Evolutionary conservation across 345 rosid species (phyloP), one percentile per base, ranked within the genome.

Genomic region (Conringia planisiliqua): DNA sequence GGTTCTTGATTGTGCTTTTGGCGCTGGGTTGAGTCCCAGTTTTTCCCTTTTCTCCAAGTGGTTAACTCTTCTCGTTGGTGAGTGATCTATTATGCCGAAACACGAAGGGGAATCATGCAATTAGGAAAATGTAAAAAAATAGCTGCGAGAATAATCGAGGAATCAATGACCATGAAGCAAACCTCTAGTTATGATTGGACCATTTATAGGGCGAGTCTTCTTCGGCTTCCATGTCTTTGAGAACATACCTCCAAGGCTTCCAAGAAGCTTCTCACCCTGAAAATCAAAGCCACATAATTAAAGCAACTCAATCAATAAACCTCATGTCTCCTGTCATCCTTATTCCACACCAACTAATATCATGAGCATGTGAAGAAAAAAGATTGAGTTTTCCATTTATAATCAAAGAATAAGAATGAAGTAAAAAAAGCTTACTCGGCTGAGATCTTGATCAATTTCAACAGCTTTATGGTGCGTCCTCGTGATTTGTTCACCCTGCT

Each of bases 211-310:
- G 66, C 83, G 92, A 62, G 85, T 86, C 86, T 86, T 95, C 83
- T 90, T 92, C 5, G 97, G 98, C 81, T 92, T 95, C 99, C 99
- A 95, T 5, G 91, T 90, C 82, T 42, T 95, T 46, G 93, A 86
- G 70, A 90, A 90, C 75, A 95, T 85, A 61, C 98, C 94, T 48
- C 99, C 99, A 68, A 95, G 97, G 77, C 86, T 92, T 62, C 97
- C 97, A 72, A 95, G 83, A 70, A 95, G 92, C 86, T 90, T 95
- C 84, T 95, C 99, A 61, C 99, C 98, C 99, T 95, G 84, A 36
- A 79, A 86, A 65, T 66, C 50, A 71, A 65, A 65, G 3, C 68
- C 46, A 65, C 11, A 30, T 10, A 10, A 32, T 29, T 55, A 12
- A 12, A 75, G 22, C 46, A 48, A 69, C 62, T 58, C 42, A 38